These are phyloP conservation scores for Metschnikowia koreensis DNA, from an alignment of 805 yeast species.

Conservation along the genomic window DNA sequence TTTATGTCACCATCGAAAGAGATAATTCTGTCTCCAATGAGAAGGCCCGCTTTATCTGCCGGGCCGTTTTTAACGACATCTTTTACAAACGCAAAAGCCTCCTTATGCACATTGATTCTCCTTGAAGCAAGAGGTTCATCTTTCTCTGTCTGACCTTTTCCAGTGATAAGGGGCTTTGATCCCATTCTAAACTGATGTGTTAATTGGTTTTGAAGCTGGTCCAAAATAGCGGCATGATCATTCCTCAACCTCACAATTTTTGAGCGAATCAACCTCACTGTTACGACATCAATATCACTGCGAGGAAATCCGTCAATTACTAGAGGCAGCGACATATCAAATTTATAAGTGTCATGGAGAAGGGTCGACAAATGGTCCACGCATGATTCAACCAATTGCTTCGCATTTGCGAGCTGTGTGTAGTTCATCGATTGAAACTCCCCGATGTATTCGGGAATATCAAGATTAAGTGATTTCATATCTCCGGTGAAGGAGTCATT, in stretches of 20 bases:
- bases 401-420: constrained; percentile 17
- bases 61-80: constrained; percentile 57
- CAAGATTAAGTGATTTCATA: constrained; percentile 18
- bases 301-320: constrained; percentile 88
- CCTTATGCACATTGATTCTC: not conserved
- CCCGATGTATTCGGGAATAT: constrained; percentile 6
- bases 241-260: constrained; percentile 67
- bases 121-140: not conserved
- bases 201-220: constrained; percentile 47
- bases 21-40: constrained; percentile 52
- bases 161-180: too few relatives aligned
- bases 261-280: constrained; percentile 58
- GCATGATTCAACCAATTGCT: constrained; percentile 27
- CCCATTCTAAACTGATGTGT: constrained; percentile 35
- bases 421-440: constrained; percentile 9
- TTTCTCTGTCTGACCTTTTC: too few relatives aligned
- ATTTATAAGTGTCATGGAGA: constrained; percentile 43
- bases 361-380: constrained; percentile 43
- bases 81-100: constrained; percentile 55
- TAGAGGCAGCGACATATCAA: constrained; percentile 63
- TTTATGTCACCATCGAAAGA: constrained; percentile 50
- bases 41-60: constrained; percentile 52
- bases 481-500: constrained; percentile 13
- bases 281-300: constrained; percentile 73
- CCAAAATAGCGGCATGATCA: constrained; percentile 56